Percentiles rank a stretch among this genome's conserved stretches.
phyloP scores from a whole-genome alignment of 106 monocot genomes.

The Dioscorea zingiberensis region DNA sequence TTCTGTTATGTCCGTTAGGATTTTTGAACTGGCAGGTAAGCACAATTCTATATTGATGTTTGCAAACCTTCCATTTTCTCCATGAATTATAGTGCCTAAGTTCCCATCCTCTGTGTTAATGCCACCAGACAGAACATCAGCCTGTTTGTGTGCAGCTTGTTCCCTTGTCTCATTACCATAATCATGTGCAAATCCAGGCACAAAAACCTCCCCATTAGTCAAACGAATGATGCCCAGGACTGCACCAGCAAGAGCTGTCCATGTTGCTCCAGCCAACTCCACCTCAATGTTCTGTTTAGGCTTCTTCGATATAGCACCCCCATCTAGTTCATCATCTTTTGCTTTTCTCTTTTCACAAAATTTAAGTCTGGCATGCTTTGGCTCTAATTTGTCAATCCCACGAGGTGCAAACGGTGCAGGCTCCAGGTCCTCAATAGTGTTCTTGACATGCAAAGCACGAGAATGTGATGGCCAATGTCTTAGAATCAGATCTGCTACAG shows the following conservation, averaged over 20 bases:
- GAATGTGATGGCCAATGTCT: constrained; percentile 95
- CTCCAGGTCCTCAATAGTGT: constrained; percentile 65
- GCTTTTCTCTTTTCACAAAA: constrained; percentile 74
- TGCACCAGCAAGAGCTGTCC: constrained; percentile 63
- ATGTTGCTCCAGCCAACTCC: constrained; percentile 46
- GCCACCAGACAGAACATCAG: not conserved
- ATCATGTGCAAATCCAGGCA: constrained; percentile 2
- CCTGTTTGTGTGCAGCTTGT: constrained; percentile 6
- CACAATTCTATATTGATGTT: constrained; percentile 32
- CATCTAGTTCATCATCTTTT: constrained; percentile 21
- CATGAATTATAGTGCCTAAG: not conserved
- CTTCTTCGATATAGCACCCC: constrained; percentile 27
- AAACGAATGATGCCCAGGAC: constrained; percentile 41
- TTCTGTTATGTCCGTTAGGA: constrained; percentile 16
- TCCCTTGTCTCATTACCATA: constrained; percentile 11
- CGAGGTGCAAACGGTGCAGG: constrained; percentile 62
- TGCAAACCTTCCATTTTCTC: constrained; percentile 10
- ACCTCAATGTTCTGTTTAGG: constrained; percentile 41
- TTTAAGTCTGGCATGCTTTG: constrained; percentile 63
- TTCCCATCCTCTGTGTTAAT: not conserved
- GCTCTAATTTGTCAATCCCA: constrained; percentile 87
- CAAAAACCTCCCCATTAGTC: constrained; percentile 1
- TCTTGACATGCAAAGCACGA: constrained; percentile 86
- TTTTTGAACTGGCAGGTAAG: constrained; percentile 31
- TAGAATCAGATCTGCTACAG: constrained; percentile 68